Percentiles rank a stretch among this genome's conserved stretches.
phyloP scores from a whole-genome alignment of 129 eudicot genomes.

The Erigeron canadensis region DNA sequence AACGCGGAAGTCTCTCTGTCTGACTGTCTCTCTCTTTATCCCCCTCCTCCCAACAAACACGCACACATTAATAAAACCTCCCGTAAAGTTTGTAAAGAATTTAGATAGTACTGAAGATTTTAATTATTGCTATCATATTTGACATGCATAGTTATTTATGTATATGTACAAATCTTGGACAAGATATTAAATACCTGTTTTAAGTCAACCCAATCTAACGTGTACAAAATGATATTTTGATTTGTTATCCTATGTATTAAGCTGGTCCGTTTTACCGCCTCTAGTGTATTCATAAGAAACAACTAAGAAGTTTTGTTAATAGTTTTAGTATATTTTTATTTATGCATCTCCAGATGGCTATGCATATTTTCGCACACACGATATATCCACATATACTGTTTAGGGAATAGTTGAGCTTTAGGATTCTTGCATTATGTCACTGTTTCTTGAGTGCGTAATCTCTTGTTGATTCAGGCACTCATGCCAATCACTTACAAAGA shows the following conservation, averaged over 20 bases:
- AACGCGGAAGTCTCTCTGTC: background rate
- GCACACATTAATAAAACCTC: too few species aligned
- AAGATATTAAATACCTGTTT: background rate
- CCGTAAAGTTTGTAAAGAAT: too few species aligned
- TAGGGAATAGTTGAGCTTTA: too few species aligned
- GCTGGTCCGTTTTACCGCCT: background rate
- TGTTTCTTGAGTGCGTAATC: slow-evolving; percentile 1
- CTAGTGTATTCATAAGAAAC: background rate
- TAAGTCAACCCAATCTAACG: background rate
- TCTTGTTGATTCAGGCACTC: slow-evolving; percentile 17
- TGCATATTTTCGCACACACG: background rate
- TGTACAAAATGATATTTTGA: background rate
- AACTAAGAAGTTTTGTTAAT: background rate
- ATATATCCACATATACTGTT: too few species aligned
- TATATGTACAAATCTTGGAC: background rate
- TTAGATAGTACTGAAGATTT: too few species aligned
- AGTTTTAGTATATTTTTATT: background rate
- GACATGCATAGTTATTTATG: background rate
- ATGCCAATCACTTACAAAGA: slow-evolving; percentile 26
- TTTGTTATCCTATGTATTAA: background rate
- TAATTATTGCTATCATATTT: background rate
- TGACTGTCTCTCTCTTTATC: too few species aligned
- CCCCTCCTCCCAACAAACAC: too few species aligned
- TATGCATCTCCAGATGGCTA: background rate
- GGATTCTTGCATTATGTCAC: too few species aligned